A percentile compares a stretch with the other conserved stretches of the same genome.
Evolutionary conservation across 176 grass and related monocot species (phyloP).

Genomic region (Eleusine indica): DNA sequence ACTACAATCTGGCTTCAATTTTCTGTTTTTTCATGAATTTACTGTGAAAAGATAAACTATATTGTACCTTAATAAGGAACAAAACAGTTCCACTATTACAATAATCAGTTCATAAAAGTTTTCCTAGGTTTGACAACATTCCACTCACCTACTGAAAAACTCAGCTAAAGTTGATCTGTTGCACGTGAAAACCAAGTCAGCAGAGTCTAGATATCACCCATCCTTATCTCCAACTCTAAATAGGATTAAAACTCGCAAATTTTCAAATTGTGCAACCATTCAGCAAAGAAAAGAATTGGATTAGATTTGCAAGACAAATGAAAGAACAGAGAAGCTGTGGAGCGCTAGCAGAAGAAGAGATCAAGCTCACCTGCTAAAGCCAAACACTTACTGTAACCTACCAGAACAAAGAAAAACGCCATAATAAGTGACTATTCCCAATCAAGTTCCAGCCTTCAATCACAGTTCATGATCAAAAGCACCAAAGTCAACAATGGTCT

Average conservation of each 20-base stretch:
- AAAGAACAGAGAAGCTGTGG: conserved; percentile 9
- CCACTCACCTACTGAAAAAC: conserved; percentile 35
- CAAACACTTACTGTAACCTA: conserved; percentile 29
- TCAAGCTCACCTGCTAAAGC: conserved; percentile 41
- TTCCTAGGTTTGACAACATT: not conserved
- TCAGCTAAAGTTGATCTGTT: conserved; percentile 19
- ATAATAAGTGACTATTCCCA: conserved; percentile 23
- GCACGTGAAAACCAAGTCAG: conserved; percentile 19
- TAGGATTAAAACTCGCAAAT: conserved; percentile 55
- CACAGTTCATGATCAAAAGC: conserved; percentile 10
- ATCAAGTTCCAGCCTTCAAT: conserved; percentile 27
- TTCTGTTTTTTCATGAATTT: not conserved
- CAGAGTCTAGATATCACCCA: conserved; percentile 22
- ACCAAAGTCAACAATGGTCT: not conserved
- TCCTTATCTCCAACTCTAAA: conserved; percentile 53
- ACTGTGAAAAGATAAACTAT: conserved; percentile 11
- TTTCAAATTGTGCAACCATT: conserved; percentile 56
- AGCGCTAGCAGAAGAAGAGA: conserved; percentile 19
- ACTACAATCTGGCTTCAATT: not conserved
- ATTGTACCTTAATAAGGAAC: conserved; percentile 6
- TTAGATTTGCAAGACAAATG: conserved; percentile 30
- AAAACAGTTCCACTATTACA: conserved; percentile 2
- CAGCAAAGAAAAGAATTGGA: conserved; percentile 38
- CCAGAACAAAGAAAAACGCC: conserved; percentile 32
- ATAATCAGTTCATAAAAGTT: conserved; percentile 11